Evolutionary conservation across 208 protist species (phyloP).

Genomic region (Porcisia hertigi): DNA sequence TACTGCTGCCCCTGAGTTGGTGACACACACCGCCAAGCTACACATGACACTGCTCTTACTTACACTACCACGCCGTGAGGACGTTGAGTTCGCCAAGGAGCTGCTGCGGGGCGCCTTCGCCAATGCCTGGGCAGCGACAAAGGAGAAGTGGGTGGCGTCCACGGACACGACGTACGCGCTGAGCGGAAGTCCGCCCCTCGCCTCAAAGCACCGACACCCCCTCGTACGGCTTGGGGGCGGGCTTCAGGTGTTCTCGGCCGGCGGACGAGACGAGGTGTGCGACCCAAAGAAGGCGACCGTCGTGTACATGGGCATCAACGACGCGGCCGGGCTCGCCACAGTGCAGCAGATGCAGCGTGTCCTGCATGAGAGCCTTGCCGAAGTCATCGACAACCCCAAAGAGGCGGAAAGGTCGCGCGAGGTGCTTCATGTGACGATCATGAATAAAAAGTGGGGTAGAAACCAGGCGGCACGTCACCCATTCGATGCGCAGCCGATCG

Average conservation of each 20-base stretch:
- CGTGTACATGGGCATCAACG: slow-evolving; percentile 74
- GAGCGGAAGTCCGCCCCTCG: slow-evolving; percentile 12
- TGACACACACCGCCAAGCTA: slow-evolving; percentile 44
- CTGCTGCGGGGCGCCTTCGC: slow-evolving; percentile 36
- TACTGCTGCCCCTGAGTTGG: slow-evolving; percentile 37
- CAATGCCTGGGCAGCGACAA: slow-evolving; percentile 24
- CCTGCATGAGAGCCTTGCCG: slow-evolving; percentile 52
- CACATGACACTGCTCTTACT: slow-evolving; percentile 84
- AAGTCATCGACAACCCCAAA: slow-evolving; percentile 49
- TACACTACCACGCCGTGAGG: slow-evolving; percentile 46
- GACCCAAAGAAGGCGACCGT: slow-evolving; percentile 53
- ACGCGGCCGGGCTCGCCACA: slow-evolving; percentile 29
- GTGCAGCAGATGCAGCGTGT: slow-evolving; percentile 47
- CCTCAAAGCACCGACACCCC: slow-evolving; percentile 15
- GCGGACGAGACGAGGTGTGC: slow-evolving; percentile 20
- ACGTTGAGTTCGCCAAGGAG: slow-evolving; percentile 55
- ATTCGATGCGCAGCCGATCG: slow-evolving; percentile 47
- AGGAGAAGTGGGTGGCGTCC: slow-evolving; percentile 13
- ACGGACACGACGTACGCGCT: slow-evolving; percentile 6
- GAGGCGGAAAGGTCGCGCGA: slow-evolving; percentile 36
- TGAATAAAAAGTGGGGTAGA: slow-evolving; percentile 81
- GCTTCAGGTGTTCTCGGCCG: slow-evolving; percentile 52
- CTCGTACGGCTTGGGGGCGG: slow-evolving; percentile 41
- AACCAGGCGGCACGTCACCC: slow-evolving; percentile 11
- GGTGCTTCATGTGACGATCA: slow-evolving; percentile 73